Evolutionary conservation across 257 asterid species (phyloP).

Genomic region (Jacaranda mimosifolia): DNA sequence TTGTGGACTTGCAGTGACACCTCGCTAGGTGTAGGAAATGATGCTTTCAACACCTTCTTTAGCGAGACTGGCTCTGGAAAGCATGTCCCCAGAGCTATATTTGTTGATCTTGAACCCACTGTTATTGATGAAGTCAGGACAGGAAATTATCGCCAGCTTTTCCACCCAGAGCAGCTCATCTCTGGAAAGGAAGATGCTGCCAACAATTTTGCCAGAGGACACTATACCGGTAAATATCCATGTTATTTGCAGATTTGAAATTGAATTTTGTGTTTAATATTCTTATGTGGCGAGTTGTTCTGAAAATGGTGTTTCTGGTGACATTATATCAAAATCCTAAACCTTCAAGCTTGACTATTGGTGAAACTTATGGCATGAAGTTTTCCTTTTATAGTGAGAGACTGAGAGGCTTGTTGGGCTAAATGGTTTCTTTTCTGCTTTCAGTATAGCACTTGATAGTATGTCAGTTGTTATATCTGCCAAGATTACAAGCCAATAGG

Average conservation of each 20-base stretch:
- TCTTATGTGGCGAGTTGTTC: neutral
- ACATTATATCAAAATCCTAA: neutral
- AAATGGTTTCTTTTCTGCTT: too few species aligned
- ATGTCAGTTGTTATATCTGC: too few species aligned
- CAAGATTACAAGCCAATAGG: neutral
- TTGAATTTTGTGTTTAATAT: neutral
- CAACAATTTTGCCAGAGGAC: constrained; percentile 60
- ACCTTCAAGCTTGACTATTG: neutral
- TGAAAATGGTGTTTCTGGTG: neutral
- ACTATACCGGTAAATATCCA: constrained; percentile 46
- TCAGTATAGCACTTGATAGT: too few species aligned
- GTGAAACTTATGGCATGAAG: neutral
- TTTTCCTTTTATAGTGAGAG: neutral
- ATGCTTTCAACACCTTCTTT: constrained; percentile 63
- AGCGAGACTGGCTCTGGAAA: constrained; percentile 62
- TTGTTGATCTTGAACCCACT: constrained; percentile 61
- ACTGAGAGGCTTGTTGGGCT: neutral
- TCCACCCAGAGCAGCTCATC: constrained; percentile 64
- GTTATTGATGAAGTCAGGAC: constrained; percentile 60
- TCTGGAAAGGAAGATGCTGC: constrained; percentile 67
- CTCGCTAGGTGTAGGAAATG: constrained; percentile 50
- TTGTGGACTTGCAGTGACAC: constrained; percentile 51
- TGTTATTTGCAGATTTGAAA: constrained; percentile 16
- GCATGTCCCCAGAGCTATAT: constrained; percentile 61
- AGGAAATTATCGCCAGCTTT: constrained; percentile 58